These are phyloP conservation scores for Stemphylium lycopersici DNA, from an alignment of 2,329 filamentous ascomycete genomes.

Conservation along the genomic window DNA sequence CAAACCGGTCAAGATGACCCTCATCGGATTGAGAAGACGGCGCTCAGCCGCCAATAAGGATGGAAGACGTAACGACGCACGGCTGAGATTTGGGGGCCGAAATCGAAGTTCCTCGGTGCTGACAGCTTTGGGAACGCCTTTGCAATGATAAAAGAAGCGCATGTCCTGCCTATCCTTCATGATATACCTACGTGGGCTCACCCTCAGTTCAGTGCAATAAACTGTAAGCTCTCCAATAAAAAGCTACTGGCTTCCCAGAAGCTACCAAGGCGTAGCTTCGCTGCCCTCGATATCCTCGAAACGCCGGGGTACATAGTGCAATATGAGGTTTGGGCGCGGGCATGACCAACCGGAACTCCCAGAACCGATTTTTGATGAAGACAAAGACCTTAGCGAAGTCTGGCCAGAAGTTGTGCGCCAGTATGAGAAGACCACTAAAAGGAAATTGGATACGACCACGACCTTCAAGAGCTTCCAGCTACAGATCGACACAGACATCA, in stretches of 20 bases:
- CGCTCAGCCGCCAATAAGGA: background rate
- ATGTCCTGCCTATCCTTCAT: background rate
- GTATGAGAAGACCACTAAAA: slow-evolving; percentile 19
- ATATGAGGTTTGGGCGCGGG: background rate
- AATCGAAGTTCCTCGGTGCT: background rate
- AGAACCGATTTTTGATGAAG: background rate
- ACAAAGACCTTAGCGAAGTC: slow-evolving; percentile 19
- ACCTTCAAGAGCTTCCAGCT: slow-evolving; percentile 5
- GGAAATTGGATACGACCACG: slow-evolving; percentile 8
- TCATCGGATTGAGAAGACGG: background rate
- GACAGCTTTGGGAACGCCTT: background rate
- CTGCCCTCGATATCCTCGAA: background rate
- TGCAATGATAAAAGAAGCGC: background rate
- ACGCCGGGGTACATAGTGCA: background rate
- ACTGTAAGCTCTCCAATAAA: background rate
- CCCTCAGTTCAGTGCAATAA: background rate
- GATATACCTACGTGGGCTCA: background rate
- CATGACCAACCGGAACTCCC: background rate
- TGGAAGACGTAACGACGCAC: background rate
- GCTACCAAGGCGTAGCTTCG: background rate
- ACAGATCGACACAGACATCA: background rate
- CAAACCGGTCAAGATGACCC: background rate
- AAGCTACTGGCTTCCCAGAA: background rate
- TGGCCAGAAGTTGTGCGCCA: slow-evolving; percentile 15
- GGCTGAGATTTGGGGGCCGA: slow-evolving; percentile 1